Evolutionary conservation across 495 filamentous ascomycete species (phyloP).

Genomic region (Astrocystis sublimbata): DNA sequence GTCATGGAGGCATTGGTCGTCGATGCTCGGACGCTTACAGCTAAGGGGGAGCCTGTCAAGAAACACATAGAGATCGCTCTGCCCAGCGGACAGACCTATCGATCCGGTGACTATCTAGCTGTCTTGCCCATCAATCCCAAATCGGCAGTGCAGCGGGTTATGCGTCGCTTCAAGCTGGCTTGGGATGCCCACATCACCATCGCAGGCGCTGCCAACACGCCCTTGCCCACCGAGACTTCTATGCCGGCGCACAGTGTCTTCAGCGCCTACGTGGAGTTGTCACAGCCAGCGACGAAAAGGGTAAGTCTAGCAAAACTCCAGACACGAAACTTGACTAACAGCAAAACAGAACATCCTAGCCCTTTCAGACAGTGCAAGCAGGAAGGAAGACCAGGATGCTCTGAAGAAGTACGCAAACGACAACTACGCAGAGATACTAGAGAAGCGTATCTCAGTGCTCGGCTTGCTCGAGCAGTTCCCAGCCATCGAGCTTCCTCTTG

Average conservation of each 20-base stretch:
- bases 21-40: conserved; percentile 55
- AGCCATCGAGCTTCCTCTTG: conserved; percentile 56
- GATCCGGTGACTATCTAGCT: conserved; percentile 74
- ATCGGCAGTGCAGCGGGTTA: conserved; percentile 55
- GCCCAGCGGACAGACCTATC: conserved; percentile 65
- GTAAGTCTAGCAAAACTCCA: conserved; percentile 25
- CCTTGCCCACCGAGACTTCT: conserved; percentile 58
- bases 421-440: conserved; percentile 54
- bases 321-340: not conserved
- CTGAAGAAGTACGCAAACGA: conserved; percentile 52
- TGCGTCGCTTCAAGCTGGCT: conserved; percentile 54
- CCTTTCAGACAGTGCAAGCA: conserved; percentile 43
- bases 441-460: conserved; percentile 62
- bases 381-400: conserved; percentile 38
- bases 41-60: conserved; percentile 57
- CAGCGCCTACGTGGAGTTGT: conserved; percentile 70
- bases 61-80: conserved; percentile 66
- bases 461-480: conserved; percentile 65
- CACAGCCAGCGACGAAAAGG: conserved; percentile 63
- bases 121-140: conserved; percentile 69
- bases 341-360: conserved; percentile 47
- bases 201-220: conserved; percentile 46
- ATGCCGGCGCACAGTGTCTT: conserved; percentile 64
- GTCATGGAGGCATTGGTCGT: conserved; percentile 63
- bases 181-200: conserved; percentile 62